Evolutionary conservation across 2,329 filamentous ascomycete genomes (phyloP), one percentile per base, ranked within the genome.

Genomic region (Aureobasidium leucospermi): DNA sequence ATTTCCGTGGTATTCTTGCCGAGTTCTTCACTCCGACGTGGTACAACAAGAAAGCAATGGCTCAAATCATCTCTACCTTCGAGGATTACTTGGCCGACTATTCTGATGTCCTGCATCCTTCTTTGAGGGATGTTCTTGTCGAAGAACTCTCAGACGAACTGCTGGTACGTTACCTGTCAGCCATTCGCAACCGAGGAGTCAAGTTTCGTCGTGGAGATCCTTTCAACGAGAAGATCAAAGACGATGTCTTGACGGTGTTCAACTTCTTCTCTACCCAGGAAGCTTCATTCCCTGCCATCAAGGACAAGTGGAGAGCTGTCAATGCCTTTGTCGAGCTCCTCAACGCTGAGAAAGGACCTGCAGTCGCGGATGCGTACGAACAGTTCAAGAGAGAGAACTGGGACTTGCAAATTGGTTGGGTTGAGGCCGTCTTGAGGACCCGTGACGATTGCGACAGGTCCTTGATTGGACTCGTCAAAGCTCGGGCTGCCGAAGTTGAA

Each of bases 371-470:
- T 55, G 85, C 89, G 1, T 97, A 96, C 69, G 87, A 87, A 66
- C 77, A 79, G 5, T 93, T 99, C 77, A 97, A 96, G 79, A 78
- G 75, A 41, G 81, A 84, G 47, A 96, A 96, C 73, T 96, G 93
- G 89, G 94, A 99, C 74, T 78, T 97, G 70, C 90, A 95, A 73
- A 86, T 97, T 61, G 87, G 86, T 47, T 99, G 94, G 94, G 91
- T 99, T 7, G 95, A 99, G 78, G 88, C 89, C 6, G 93, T 96
- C 49, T 71, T 99, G 64, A 82, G 92, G 65, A 81, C 85, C 1
- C 81, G 95, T 66, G 94, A 99, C 73, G 94, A 99, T 76, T 97
- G 96, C 75, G 94, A 97, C 73, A 81, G 93, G 65, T 82, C 84
- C 62, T 90, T 97, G 89, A 74, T 97, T 64, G 94, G 90, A 69